Base-by-base conservation (phyloP, 495 filamentous ascomycete genomes). In the Polyplosphaeria fusca region DNA sequence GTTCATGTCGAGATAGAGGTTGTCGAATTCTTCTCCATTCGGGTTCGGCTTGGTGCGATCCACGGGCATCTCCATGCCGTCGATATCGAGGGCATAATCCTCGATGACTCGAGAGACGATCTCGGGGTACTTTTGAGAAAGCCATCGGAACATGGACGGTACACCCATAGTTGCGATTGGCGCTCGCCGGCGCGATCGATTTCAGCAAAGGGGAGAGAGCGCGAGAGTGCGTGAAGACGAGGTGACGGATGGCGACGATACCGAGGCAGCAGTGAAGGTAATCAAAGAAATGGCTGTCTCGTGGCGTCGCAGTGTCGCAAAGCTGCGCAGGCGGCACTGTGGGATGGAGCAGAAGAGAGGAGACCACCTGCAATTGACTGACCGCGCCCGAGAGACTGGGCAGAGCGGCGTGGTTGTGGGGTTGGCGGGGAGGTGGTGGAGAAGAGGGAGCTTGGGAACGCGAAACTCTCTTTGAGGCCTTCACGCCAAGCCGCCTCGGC, bases 1-100 rank as follows among this genome's bases (percentile, higher is more conserved):
- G 75, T 99, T 99, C 93, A 99, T 97, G 68, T 99, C 93, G 47
- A 99, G 82, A 67, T 97, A 99, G 2, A 99, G 78, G 67, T 97
- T 99, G 72, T 99, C 92, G 65, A 92, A 88, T 69, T 97, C 91
- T 71, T 96, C 93, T 71, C 91, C 91, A 74, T 99, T 99, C 4
- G 93, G 93, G 70, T 99, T 99, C 1, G 88, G 83, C 24, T 78
- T 73, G n/a, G 85, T 87, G 18, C 77, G 80, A 66, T 97, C 90
- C 38, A 97, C 81, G 1, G 93, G 94, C 27, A 95, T 82, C 60
- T 83, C 79, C 35, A 84, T 75, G 61, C 89, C 92, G 77, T 91
- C 83, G 66, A 96, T 77, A 51, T 83, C 81, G 44, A 85, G 76
- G 13, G 91, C 84, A 55, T 80, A 76, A 41, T 96, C 89, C 73